These are phyloP conservation scores for Pythium myriotylum DNA, from an alignment of 352 stramenopile species.

Conservation along the genomic window DNA sequence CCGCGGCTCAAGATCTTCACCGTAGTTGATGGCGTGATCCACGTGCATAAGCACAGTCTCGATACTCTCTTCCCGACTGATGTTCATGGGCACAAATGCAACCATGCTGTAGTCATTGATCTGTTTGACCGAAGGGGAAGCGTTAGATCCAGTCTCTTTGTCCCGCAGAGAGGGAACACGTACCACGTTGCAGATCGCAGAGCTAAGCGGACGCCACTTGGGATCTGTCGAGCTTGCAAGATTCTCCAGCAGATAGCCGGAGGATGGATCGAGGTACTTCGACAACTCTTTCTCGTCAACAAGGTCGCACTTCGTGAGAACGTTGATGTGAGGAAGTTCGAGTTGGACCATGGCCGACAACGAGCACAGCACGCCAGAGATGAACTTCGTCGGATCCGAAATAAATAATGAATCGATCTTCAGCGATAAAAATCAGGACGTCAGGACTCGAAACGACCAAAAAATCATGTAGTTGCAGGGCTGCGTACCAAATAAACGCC, in stretches of 20 bases:
- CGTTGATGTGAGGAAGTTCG: conserved; percentile 96
- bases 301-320: conserved; percentile 92
- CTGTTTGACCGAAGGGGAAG: too few relatives aligned
- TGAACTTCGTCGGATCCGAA: conserved; percentile 97
- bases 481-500: conserved; percentile 82
- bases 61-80: conserved; percentile 96
- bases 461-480: too few relatives aligned
- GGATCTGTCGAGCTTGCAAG: conserved; percentile 75
- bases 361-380: conserved; percentile 96
- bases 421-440: too few relatives aligned
- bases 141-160: too few relatives aligned
- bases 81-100: conserved; percentile 97
- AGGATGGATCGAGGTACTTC: conserved; percentile 87
- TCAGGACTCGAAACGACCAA: too few relatives aligned
- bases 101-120: conserved; percentile 98
- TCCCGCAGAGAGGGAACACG: conserved; percentile 12
- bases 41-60: conserved; percentile 95
- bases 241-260: conserved; percentile 83
- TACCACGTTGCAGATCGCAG: conserved; percentile 88
- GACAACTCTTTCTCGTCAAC: conserved; percentile 88
- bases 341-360: conserved; percentile 98
- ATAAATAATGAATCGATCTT: conserved; percentile 94
- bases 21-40: conserved; percentile 97
- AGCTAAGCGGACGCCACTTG: conserved; percentile 82
- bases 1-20: conserved; percentile 93